Conservation (phyloP, 257 asterid genomes). For the Scutellaria minor region DNA sequence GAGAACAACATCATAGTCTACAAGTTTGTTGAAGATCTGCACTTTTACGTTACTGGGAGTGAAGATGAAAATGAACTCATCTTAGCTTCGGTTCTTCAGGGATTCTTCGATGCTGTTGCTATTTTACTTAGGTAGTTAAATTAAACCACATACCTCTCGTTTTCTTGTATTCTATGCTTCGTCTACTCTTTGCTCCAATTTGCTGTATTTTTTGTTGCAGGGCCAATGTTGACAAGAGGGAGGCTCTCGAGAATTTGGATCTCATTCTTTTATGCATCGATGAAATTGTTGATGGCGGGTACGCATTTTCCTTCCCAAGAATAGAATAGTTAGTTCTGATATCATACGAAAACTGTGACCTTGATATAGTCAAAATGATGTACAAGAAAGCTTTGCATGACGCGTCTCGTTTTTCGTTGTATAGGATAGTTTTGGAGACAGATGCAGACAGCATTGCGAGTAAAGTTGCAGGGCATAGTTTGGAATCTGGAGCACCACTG, state of each 20-base stretch:
- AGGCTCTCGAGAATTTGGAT: slow-evolving; percentile 82
- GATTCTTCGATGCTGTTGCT: slow-evolving; percentile 76
- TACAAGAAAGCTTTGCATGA: not conserved
- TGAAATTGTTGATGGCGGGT: slow-evolving; percentile 93
- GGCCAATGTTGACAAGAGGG: slow-evolving; percentile 74
- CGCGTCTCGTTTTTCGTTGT: not conserved
- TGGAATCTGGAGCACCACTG: slow-evolving; percentile 53
- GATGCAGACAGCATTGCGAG: slow-evolving; percentile 54
- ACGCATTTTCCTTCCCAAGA: slow-evolving; percentile 27
- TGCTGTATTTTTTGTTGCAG: slow-evolving; percentile 43
- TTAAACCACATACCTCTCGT: not conserved
- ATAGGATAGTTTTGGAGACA: slow-evolving; percentile 54
- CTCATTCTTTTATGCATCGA: slow-evolving; percentile 82
- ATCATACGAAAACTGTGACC: not conserved
- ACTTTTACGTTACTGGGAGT: slow-evolving; percentile 77
- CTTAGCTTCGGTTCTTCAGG: slow-evolving; percentile 74
- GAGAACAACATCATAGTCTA: slow-evolving; percentile 68
- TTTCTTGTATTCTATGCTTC: slow-evolving; percentile 13
- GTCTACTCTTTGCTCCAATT: slow-evolving; percentile 19
- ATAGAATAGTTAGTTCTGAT: too few relatives aligned
- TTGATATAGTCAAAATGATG: not conserved
- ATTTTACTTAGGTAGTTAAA: slow-evolving; percentile 68
- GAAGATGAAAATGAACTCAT: slow-evolving; percentile 84
- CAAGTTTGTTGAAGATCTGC: slow-evolving; percentile 84
- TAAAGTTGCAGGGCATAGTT: slow-evolving; percentile 51